phyloP scores from a whole-genome alignment of 2,329 filamentous ascomycete genomes.

The Ceratocystis cubensis region DNA sequence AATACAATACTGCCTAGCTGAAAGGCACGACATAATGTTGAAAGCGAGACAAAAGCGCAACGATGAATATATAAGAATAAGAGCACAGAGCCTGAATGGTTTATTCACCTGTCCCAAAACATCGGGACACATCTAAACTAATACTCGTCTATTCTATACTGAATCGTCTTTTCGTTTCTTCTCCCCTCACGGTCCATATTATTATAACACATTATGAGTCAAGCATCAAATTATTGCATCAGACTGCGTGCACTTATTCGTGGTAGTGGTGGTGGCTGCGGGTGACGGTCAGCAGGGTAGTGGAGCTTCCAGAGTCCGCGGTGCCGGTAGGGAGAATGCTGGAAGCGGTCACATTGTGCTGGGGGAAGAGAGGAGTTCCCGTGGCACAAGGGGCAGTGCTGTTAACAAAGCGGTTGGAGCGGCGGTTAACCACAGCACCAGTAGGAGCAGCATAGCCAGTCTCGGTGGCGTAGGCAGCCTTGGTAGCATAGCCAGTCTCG shows the following conservation, averaged over 20 bases:
- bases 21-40: background rate
- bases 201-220: background rate
- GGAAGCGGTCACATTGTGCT: background rate
- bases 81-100: background rate
- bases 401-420: background rate
- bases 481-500: background rate
- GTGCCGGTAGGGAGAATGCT: background rate
- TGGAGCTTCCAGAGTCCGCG: background rate
- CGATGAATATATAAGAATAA: background rate
- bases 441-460: constrained; percentile 3
- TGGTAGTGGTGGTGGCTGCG: background rate
- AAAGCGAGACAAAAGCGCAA: background rate
- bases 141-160: constrained; percentile 10
- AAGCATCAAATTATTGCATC: background rate
- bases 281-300: background rate
- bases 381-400: background rate
- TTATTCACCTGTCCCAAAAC: background rate
- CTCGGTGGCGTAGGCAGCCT: background rate
- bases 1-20: no score
- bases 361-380: background rate
- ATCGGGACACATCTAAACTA: background rate
- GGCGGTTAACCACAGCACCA: background rate
- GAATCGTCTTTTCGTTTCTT: background rate
- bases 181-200: background rate
- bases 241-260: background rate